These are phyloP conservation scores for Salvia rosmarinus DNA, from an alignment of 257 asterid species.

Conservation along the genomic window DNA sequence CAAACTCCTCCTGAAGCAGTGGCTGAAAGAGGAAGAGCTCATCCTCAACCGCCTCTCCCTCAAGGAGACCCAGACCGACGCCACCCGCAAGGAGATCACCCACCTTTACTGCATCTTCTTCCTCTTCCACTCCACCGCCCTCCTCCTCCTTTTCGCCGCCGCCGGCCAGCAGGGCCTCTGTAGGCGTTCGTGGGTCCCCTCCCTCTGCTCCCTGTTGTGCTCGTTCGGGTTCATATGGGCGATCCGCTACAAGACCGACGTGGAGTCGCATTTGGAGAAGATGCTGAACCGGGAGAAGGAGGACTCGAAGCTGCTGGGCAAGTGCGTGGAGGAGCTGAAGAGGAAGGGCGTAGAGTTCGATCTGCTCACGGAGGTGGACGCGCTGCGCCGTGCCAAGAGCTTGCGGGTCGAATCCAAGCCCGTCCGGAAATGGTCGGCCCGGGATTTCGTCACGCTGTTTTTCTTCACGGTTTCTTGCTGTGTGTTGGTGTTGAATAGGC, in stretches of 20 bases:
- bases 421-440: slow-evolving; percentile 69
- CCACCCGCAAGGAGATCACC: slow-evolving; percentile 66
- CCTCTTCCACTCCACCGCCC: slow-evolving; percentile 83
- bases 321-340: slow-evolving; percentile 90
- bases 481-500: slow-evolving; percentile 63
- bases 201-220: slow-evolving; percentile 36
- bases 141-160: slow-evolving; percentile 78
- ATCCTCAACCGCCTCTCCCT: slow-evolving; percentile 78
- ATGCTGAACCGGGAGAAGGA: slow-evolving; percentile 75
- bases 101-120: slow-evolving; percentile 86
- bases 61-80: slow-evolving; percentile 76
- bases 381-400: slow-evolving; percentile 89
- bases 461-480: slow-evolving; percentile 67
- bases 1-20: slow-evolving; percentile 90
- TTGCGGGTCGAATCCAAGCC: slow-evolving; percentile 66
- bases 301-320: slow-evolving; percentile 64
- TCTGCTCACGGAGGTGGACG: slow-evolving; percentile 89
- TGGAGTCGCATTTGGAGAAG: slow-evolving; percentile 70
- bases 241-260: slow-evolving; percentile 34
- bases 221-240: slow-evolving; percentile 39
- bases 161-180: slow-evolving; percentile 36
- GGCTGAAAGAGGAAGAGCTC: slow-evolving; percentile 90
- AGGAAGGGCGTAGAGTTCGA: slow-evolving; percentile 81
- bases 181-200: slow-evolving; percentile 30
- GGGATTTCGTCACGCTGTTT: slow-evolving; percentile 73